Evolutionary conservation across 805 yeast species (phyloP).

Genomic region (Zygosaccharomyces siamensis): DNA sequence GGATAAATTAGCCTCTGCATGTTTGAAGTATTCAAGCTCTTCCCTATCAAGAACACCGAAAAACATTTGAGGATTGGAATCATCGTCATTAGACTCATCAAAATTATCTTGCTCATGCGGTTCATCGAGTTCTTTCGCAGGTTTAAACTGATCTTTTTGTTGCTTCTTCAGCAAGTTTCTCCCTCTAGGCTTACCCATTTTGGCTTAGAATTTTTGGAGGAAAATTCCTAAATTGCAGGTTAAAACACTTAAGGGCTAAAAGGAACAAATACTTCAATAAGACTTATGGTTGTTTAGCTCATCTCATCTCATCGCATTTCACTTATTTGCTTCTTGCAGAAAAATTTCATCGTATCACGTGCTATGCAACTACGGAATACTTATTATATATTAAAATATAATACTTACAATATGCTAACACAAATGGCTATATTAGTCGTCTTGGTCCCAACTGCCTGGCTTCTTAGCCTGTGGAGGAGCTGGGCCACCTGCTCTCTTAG

Average conservation of each 20-base stretch:
- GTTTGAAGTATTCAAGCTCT: constrained; percentile 87
- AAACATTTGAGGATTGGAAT: constrained; percentile 42
- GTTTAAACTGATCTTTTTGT: constrained; percentile 22
- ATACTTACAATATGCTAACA: constrained; percentile 1
- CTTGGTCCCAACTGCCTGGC: constrained; percentile 96
- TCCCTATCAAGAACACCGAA: constrained; percentile 82
- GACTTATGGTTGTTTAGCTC: not conserved
- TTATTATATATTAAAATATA: not conserved
- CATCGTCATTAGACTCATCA: constrained; percentile 10
- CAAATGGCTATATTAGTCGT: constrained; percentile 46
- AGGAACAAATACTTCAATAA: not conserved
- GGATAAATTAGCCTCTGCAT: constrained; percentile 82
- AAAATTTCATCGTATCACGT: constrained; percentile 2
- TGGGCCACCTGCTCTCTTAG: constrained; percentile 98
- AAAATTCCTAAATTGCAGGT: not conserved
- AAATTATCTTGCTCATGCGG: constrained; percentile 8
- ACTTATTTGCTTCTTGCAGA: constrained; percentile 10
- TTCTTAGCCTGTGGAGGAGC: constrained; percentile 68
- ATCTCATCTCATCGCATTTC: constrained; percentile 17
- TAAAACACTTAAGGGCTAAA: not conserved
- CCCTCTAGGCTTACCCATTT: constrained; percentile 38
- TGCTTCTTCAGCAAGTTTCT: constrained; percentile 37
- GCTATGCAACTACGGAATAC: not conserved
- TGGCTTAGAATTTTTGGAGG: not conserved
- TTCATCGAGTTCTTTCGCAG: constrained; percentile 12